A percentile compares a stretch with the other conserved stretches of the same genome.
Evolutionary conservation across 75 land plant genomes (phyloP).

Genomic region (Chamaecyparis obtusa): DNA sequence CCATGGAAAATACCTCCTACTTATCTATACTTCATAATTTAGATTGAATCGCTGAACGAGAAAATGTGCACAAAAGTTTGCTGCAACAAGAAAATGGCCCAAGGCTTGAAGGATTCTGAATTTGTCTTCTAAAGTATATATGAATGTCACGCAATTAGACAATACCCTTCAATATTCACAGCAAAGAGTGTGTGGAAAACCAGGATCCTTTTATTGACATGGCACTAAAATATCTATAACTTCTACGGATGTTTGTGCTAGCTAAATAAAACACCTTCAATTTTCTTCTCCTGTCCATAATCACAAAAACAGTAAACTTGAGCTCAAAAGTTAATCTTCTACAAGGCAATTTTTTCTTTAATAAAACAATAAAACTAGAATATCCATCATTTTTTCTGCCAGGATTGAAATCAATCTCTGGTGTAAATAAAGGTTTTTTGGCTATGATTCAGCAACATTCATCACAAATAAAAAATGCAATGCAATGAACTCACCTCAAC

Average conservation of each 20-base stretch:
- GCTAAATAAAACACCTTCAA: neutral
- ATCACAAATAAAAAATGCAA: neutral
- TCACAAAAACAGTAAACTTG: neutral
- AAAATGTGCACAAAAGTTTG: neutral
- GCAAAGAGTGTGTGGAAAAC: neutral
- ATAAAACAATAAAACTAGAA: neutral
- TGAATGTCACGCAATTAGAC: neutral
- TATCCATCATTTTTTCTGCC: neutral
- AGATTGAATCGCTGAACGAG: neutral
- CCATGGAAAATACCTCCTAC: too few species aligned
- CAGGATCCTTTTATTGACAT: neutral
- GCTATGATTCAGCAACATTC: neutral
- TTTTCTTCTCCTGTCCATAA: neutral
- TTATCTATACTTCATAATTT: too few species aligned
- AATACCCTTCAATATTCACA: neutral
- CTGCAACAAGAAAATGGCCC: neutral
- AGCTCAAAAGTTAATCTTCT: neutral
- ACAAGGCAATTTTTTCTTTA: neutral
- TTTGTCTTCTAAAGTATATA: neutral
- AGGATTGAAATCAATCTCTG: neutral
- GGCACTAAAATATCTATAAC: neutral
- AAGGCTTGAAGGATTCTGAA: slow-evolving; percentile 3
- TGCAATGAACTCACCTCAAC: slow-evolving; percentile 37
- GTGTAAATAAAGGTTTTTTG: neutral
- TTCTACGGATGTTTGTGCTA: neutral